These are phyloP conservation scores for Jacaranda copaia DNA, from an alignment of 257 asterid genomes.

Conservation along the genomic window DNA sequence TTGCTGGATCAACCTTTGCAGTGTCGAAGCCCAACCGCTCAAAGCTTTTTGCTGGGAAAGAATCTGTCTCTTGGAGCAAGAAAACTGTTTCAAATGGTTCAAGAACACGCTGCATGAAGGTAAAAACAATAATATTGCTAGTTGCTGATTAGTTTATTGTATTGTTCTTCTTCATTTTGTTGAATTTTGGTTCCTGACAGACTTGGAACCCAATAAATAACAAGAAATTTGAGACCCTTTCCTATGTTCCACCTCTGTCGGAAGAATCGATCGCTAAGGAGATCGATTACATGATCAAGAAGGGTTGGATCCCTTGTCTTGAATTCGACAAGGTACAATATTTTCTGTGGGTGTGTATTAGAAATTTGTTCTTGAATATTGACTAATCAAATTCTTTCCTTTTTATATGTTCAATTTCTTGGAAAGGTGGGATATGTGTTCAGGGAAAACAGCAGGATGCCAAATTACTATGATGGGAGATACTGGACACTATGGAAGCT, in stretches of 20 bases:
- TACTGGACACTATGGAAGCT: slow-evolving; percentile 69
- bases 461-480: slow-evolving; percentile 66
- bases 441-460: slow-evolving; percentile 57
- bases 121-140: background rate
- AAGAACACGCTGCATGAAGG: slow-evolving; percentile 58
- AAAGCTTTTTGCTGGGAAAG: slow-evolving; percentile 33
- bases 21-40: slow-evolving; percentile 32
- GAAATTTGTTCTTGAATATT: background rate
- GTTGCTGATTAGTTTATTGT: background rate
- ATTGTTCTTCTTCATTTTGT: background rate
- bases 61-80: slow-evolving; percentile 42
- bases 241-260: slow-evolving; percentile 52
- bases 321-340: slow-evolving; percentile 55
- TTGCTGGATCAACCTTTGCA: slow-evolving; percentile 36
- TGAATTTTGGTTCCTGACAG: slow-evolving; percentile 33
- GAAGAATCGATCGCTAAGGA: slow-evolving; percentile 55
- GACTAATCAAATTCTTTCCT: background rate
- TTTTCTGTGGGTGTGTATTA: too few relatives aligned
- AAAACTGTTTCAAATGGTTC: slow-evolving; percentile 51
- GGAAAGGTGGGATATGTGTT: slow-evolving; percentile 50
- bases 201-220: slow-evolving; percentile 62
- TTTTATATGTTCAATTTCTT: too few relatives aligned
- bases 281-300: slow-evolving; percentile 54
- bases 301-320: slow-evolving; percentile 64
- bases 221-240: slow-evolving; percentile 60